phyloP scores from a whole-genome alignment of 805 yeast genomes.

The Starmerella tilneyi region DNA sequence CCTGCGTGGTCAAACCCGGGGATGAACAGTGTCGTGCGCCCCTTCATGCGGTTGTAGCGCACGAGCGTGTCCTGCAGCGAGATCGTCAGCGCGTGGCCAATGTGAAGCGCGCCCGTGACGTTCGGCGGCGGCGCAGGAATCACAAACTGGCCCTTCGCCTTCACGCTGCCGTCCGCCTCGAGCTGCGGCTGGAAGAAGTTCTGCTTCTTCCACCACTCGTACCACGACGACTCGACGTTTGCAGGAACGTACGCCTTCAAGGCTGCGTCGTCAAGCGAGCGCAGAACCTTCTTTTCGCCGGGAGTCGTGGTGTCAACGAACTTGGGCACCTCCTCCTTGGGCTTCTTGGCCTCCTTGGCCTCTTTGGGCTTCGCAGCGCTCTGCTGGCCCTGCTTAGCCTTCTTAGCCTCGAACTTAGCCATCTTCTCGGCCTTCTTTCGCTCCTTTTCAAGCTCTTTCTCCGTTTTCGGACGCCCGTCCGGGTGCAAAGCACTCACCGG shows the following conservation, averaged over 20 bases:
- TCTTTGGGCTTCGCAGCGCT: slow-evolving; percentile 32
- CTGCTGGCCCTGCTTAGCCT: slow-evolving; percentile 45
- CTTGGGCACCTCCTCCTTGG: slow-evolving; percentile 70
- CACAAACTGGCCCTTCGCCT: slow-evolving; percentile 74
- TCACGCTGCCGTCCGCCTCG: slow-evolving; percentile 57
- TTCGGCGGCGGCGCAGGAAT: slow-evolving; percentile 99
- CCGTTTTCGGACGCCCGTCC: slow-evolving; percentile 44
- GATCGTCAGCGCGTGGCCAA: slow-evolving; percentile 95
- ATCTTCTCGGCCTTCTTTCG: slow-evolving; percentile 78
- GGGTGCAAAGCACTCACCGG: slow-evolving; percentile 12
- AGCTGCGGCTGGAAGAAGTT: slow-evolving; percentile 84
- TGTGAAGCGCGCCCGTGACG: slow-evolving; percentile 96
- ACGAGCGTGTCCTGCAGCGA: slow-evolving; percentile 88
- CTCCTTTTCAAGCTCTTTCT: slow-evolving; percentile 77
- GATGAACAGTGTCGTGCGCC: slow-evolving; percentile 80
- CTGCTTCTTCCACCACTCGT: slow-evolving; percentile 88
- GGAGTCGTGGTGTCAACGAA: slow-evolving; percentile 72
- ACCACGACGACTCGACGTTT: slow-evolving; percentile 94
- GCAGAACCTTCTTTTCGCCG: slow-evolving; percentile 84
- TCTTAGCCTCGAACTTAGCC: slow-evolving; percentile 75
- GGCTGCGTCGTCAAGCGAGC: slow-evolving; percentile 82
- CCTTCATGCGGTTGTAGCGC: slow-evolving; percentile 93
- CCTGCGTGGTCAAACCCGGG: slow-evolving; percentile 99
- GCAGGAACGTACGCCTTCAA: slow-evolving; percentile 88
- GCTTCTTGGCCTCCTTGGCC: slow-evolving; percentile 48